Base-by-base conservation (phyloP, 2,329 filamentous ascomycete genomes). In the Fusarium sp. region DNA sequence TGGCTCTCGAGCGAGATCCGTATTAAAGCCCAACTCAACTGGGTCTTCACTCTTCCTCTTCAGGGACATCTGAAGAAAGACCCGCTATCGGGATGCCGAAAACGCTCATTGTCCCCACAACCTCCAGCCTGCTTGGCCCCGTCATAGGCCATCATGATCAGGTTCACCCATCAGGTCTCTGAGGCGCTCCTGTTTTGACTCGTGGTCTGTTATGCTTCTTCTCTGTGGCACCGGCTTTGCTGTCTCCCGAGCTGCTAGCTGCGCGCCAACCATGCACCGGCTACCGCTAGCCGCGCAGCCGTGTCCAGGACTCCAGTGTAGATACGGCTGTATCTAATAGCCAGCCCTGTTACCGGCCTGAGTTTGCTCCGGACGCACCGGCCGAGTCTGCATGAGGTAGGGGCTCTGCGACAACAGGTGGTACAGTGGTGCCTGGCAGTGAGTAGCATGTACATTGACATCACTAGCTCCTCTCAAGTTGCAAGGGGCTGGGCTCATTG, bases 221-320 rank as follows among this genome's bases (percentile, higher is more conserved):
- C 43, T 62, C 61, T 55, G 66, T 72, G 68, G 68, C 63, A 60
- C 66, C 72, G 72, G 72, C 67, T 70, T 67, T 55, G 59, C 52
- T 58, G 48, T 51, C 48, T 72, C 68, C 72, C 72, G 71, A 64
- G 43, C 27, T 68, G 63, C 56, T 72, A 73, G 58, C 46, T 61
- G 45, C 47, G 52, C 69, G 67, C 71, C 69, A 69, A 37, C 58
- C 36, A 58, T 45, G 65, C 58, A 63, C 67, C 60, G 45, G 48
- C 51, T 67, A 56, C 53, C 51, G 56, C 54, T 52, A 25, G 56
- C 70, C 69, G 66, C 63, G 37, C 66, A 52, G 45, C 33, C 39
- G 43, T 62, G 45, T 56, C 43, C 27, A 43, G n/a, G n/a, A n/a
- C n/a, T 51, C 36, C 18, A 56, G 40, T 58, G 23, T 35, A 62